Evolutionary conservation across 2,329 filamentous ascomycete genomes (phyloP).

Genomic region (Tolypocladium ovalisporum): DNA sequence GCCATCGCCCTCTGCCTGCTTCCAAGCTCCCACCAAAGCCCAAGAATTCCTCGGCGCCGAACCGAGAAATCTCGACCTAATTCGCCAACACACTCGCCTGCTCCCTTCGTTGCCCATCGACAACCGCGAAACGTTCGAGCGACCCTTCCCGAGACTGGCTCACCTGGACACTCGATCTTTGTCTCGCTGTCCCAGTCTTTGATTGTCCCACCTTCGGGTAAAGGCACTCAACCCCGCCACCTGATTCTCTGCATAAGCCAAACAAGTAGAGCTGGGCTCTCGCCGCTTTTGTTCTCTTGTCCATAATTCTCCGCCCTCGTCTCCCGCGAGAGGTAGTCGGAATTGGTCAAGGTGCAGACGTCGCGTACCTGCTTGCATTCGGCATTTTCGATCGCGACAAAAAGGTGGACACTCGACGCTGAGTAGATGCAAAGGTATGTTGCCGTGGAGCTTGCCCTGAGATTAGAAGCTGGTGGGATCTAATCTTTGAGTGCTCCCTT

Average conservation of each 20-base stretch:
- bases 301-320: not conserved
- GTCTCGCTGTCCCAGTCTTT: not conserved
- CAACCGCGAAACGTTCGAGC: constrained; percentile 14
- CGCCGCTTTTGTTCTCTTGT: not conserved
- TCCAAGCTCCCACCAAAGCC: constrained; percentile 11
- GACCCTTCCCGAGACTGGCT: constrained; percentile 24
- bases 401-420: not conserved
- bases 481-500: constrained; percentile 7
- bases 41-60: constrained; percentile 31
- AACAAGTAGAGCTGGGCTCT: not conserved
- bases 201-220: constrained; percentile 8
- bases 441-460: constrained; percentile 2
- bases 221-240: not conserved
- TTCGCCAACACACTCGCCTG: constrained; percentile 16
- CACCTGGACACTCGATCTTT: constrained; percentile 5
- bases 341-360: not conserved
- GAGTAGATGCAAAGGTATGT: constrained; percentile 15
- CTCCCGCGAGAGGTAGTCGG: not conserved
- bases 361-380: not conserved
- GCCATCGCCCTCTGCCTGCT: constrained; percentile 6
- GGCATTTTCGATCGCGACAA: not conserved
- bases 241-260: not conserved
- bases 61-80: constrained; percentile 28
- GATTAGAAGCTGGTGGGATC: constrained; percentile 6
- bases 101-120: constrained; percentile 14